Conservation (phyloP, 2,329 filamentous ascomycete species). For the Sporothrix variecibatus region DNA sequence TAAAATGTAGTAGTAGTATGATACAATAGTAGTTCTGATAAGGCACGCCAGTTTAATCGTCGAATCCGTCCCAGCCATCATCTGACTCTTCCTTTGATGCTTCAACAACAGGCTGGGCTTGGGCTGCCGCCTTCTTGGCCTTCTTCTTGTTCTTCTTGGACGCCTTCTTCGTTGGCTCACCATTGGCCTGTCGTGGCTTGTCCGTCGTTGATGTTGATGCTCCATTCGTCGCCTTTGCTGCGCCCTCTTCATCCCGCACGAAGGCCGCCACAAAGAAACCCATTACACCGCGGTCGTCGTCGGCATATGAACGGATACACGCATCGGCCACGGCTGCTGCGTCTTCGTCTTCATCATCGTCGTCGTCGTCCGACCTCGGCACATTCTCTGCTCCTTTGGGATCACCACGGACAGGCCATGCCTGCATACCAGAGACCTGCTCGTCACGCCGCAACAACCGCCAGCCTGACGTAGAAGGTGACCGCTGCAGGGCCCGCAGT, state of each 20-base stretch:
- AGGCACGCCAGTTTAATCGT: conserved; percentile 27
- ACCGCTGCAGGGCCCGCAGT: conserved; percentile 67
- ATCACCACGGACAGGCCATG: conserved; percentile 71
- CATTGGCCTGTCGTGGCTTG: neutral
- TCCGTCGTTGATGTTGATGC: neutral
- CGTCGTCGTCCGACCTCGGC: neutral
- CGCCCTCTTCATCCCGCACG: conserved; percentile 53
- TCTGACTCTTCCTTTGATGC: neutral
- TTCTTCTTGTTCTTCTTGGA: conserved; percentile 18
- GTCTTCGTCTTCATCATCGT: conserved; percentile 4
- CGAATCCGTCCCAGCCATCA: conserved; percentile 31
- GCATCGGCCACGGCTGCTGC: conserved; percentile 60
- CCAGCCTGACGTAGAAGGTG: conserved; percentile 70
- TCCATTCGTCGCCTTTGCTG: neutral
- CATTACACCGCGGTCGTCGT: conserved; percentile 81
- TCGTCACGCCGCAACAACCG: conserved; percentile 68
- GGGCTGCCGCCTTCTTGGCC: neutral
- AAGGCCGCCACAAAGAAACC: conserved; percentile 96
- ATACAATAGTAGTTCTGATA: neutral
- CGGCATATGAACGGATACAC: conserved; percentile 80
- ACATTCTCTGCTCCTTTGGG: conserved; percentile 35
- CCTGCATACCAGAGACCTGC: conserved; percentile 73
- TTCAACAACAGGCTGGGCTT: neutral
- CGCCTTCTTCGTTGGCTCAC: neutral
- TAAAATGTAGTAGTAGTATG: neutral